Evolutionary conservation across 2,329 filamentous ascomycete genomes (phyloP).

Genomic region (Aureobasidium sp.): DNA sequence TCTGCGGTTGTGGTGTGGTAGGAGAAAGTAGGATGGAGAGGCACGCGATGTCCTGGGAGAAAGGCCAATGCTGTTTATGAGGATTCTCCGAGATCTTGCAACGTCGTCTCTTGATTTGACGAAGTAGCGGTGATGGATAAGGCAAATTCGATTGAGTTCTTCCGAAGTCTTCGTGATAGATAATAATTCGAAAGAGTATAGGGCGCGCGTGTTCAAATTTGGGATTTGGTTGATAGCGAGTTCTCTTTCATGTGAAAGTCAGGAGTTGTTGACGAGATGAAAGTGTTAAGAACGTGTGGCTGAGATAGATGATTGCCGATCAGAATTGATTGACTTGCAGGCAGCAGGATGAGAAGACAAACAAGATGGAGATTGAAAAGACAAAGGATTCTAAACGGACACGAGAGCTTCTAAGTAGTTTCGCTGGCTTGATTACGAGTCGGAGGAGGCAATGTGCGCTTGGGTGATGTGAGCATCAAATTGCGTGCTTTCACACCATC

Average conservation of each 20-base stretch:
- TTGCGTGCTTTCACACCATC: constrained; percentile 11
- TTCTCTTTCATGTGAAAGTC: constrained; percentile 5
- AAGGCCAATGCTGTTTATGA: background rate
- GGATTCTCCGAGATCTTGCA: background rate
- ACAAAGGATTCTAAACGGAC: background rate
- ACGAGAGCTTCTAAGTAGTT: constrained; percentile 1
- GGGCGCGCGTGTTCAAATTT: background rate
- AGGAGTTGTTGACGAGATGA: background rate
- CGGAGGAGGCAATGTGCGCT: background rate
- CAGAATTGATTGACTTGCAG: background rate
- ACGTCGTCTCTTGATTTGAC: background rate
- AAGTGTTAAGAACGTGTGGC: background rate
- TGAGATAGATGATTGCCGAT: background rate
- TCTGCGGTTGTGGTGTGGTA: background rate
- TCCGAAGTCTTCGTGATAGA: background rate
- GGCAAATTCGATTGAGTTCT: background rate
- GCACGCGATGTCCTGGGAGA: background rate
- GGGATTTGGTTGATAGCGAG: background rate
- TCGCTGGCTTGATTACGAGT: background rate
- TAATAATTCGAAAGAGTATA: background rate
- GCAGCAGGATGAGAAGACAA: constrained; percentile 1
- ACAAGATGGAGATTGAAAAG: background rate
- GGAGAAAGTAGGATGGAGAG: background rate
- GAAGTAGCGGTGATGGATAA: background rate
- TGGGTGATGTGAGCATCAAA: background rate